Base-by-base conservation (phyloP, 768 basidiomycete species). In the Chalciporus piperatus region DNA sequence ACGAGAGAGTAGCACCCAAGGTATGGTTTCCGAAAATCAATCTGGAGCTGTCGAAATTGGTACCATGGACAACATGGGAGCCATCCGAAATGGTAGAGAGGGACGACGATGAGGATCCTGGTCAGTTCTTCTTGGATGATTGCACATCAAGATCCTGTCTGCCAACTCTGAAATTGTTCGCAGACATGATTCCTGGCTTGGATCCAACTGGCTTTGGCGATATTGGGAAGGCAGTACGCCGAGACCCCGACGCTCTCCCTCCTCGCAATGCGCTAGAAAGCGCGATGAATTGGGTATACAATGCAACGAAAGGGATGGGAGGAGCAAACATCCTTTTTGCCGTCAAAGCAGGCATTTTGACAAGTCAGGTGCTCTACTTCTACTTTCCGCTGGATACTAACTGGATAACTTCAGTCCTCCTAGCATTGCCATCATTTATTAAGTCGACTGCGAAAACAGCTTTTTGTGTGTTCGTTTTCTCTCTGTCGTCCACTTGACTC, bases 191-290 rank as follows among this genome's bases (percentile, higher is more conserved):
- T 43, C 82, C 83, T 53, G 85, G 85, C 8, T 66, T 83, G 11
- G 71, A 77, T 23, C 72, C 71, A 1, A 64, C 66, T n/a, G 9
- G 57, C 63, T 42, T 60, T 68, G 33, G 62, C 73, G 2, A 87
- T 58, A 73, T 89, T 0, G 85, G 83, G 3, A 58, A 75, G 33
- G 78, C 87, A 1, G 66, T 71, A 14, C 72, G 76, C 3, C 75
- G 88, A 23, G 87, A 91, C 66, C 87, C 88, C 0, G 88, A 91
- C 62, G 87, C 85, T 0, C 65, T 89, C 0, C 87, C 89, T 1
- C 88, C 89, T 0, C 62, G 73, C 2, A 89, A 87, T 56, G 44
- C 55, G 2, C 67, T 87, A 28, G 85, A 89, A 61, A 68, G 60
- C 35, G 51, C 76, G 1, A 75, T 81, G 75, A 74, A 73, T 41